Evolutionary conservation across 495 filamentous ascomycete species (phyloP).

Genomic region (Aspergillus saccharolyticus): DNA sequence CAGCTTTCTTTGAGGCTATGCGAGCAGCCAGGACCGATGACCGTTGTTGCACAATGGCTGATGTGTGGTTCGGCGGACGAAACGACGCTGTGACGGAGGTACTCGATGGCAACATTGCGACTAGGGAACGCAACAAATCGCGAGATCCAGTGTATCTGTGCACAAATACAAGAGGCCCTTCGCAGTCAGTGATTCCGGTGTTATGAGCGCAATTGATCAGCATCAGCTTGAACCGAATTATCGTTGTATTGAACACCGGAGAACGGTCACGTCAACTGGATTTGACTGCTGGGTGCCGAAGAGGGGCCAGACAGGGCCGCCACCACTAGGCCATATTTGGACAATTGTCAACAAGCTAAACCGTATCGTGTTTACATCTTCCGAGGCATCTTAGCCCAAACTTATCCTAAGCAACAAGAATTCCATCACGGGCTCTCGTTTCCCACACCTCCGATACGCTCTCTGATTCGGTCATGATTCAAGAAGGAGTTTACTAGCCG

Average conservation of each 20-base stretch:
- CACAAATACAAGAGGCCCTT: too few species aligned
- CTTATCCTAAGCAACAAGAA: not conserved
- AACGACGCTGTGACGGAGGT: slow-evolving; percentile 24
- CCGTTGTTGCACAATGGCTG: slow-evolving; percentile 52
- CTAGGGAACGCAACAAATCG: slow-evolving; percentile 2
- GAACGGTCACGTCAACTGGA: not conserved
- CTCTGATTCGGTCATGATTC: not conserved
- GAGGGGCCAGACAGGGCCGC: not conserved
- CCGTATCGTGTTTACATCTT: slow-evolving; percentile 10
- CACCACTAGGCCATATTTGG: slow-evolving; percentile 28
- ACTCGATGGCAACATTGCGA: slow-evolving; percentile 32
- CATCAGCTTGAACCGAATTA: too few species aligned
- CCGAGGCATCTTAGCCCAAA: not conserved
- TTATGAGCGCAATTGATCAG: too few species aligned
- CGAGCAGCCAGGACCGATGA: slow-evolving; percentile 78
- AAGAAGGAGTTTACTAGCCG: not conserved
- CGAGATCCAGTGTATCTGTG: too few species aligned
- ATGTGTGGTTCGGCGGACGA: slow-evolving; percentile 33
- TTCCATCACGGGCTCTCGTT: not conserved
- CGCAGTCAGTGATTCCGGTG: too few species aligned
- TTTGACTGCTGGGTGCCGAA: not conserved
- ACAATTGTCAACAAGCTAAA: slow-evolving; percentile 39
- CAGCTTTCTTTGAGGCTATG: slow-evolving; percentile 88
- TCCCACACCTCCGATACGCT: not conserved
- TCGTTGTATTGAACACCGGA: not conserved